These are phyloP conservation scores for Xylariaceae sp. DNA, from an alignment of 2,329 filamentous ascomycete species.

Conservation along the genomic window DNA sequence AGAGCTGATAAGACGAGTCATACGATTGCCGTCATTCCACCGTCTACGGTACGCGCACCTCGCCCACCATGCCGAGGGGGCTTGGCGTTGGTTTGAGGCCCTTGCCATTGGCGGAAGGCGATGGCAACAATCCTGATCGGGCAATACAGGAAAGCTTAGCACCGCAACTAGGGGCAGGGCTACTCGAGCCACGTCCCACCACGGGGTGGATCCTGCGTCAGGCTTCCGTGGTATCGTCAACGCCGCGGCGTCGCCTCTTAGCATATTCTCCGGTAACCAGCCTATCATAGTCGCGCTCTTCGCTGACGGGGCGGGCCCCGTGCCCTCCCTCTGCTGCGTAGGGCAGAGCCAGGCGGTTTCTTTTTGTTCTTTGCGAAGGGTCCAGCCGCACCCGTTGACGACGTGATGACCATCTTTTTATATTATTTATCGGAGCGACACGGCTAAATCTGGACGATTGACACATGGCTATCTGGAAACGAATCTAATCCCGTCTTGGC, in stretches of 20 bases:
- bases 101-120: background rate
- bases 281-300: no score
- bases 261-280: no score
- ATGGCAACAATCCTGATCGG: background rate
- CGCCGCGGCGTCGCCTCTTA: no score
- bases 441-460: background rate
- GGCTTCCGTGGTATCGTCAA: background rate
- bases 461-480: background rate
- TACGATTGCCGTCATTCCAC: background rate
- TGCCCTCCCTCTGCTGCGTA: no score
- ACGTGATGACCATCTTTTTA: background rate
- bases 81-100: background rate
- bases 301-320: no score
- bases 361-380: background rate
- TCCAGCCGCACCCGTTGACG: no score
- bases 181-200: no score
- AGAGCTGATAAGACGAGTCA: background rate
- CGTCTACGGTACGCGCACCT: background rate
- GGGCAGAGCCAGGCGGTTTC: background rate
- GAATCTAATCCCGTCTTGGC: background rate
- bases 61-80: background rate
- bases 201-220: no score
- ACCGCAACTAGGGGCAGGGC: background rate
- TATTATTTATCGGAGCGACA: background rate
- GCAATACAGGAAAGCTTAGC: background rate